Evolutionary conservation across 2,329 filamentous ascomycete genomes (phyloP).

Genomic region (Pleoardoris graminearum): DNA sequence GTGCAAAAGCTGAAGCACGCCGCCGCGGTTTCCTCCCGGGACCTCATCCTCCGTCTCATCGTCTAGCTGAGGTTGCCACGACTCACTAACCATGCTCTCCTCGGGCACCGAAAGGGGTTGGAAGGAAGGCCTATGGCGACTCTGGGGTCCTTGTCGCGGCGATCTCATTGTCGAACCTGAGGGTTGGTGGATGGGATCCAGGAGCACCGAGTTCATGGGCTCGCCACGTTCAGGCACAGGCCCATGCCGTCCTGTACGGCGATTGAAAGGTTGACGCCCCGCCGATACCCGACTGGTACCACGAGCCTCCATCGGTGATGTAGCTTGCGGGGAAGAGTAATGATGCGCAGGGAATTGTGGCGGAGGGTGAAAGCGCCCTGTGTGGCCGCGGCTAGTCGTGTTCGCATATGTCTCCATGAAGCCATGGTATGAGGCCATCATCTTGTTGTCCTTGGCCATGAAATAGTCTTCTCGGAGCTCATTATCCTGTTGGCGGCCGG

Average conservation of each 20-base stretch:
- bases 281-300: slow-evolving; percentile 33
- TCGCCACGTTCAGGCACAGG: slow-evolving; percentile 46
- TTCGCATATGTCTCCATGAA: slow-evolving; percentile 84
- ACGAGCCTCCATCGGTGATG: slow-evolving; percentile 55
- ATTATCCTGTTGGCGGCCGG: slow-evolving; percentile 53
- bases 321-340: slow-evolving; percentile 35
- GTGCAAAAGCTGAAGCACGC: slow-evolving; percentile 67
- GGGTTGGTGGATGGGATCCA: slow-evolving; percentile 77
- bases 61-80: slow-evolving; percentile 55
- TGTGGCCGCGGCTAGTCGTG: slow-evolving; percentile 33
- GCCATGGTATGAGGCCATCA: slow-evolving; percentile 95
- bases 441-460: slow-evolving; percentile 92
- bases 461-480: slow-evolving; percentile 86
- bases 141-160: slow-evolving; percentile 52
- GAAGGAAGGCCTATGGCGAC: slow-evolving; percentile 49
- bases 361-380: slow-evolving; percentile 69
- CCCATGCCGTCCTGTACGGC: slow-evolving; percentile 28
- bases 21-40: slow-evolving; percentile 51
- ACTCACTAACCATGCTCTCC: slow-evolving; percentile 65
- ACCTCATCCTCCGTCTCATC: slow-evolving; percentile 55
- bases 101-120: slow-evolving; percentile 36
- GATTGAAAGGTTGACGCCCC: slow-evolving; percentile 28
- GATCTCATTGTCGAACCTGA: slow-evolving; percentile 51
- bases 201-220: slow-evolving; percentile 71
- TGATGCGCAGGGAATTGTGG: slow-evolving; percentile 73